A percentile compares a stretch with the other conserved stretches of the same genome.
Evolutionary conservation across 768 basidiomycete genomes (phyloP).

Genomic region (Royoungia palumana): DNA sequence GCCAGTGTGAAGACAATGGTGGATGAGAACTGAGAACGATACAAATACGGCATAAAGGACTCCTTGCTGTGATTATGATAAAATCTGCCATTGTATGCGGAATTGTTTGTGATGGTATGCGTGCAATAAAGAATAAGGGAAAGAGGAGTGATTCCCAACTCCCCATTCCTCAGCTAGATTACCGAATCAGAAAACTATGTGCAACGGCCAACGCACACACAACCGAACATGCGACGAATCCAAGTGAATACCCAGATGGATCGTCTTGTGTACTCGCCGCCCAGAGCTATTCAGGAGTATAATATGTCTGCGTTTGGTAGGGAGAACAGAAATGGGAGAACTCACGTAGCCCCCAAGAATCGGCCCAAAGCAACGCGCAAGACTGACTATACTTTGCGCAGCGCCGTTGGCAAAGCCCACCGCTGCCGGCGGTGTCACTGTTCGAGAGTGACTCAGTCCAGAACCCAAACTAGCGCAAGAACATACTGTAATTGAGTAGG

Average conservation of each 20-base stretch:
- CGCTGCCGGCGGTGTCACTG: constrained; percentile 88
- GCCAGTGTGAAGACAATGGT: too few relatives aligned
- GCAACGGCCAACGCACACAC: constrained; percentile 60
- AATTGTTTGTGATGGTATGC: not conserved
- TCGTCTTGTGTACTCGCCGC: constrained; percentile 63
- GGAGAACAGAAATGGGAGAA: not conserved
- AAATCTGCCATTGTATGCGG: too few relatives aligned
- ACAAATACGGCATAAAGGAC: not conserved
- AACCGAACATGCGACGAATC: constrained; percentile 64
- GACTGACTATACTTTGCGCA: constrained; percentile 92
- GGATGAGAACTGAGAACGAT: not conserved
- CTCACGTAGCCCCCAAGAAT: constrained; percentile 77
- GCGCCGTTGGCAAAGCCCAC: constrained; percentile 93
- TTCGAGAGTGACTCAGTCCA: not conserved
- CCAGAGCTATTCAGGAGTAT: constrained; percentile 54
- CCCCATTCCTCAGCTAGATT: constrained; percentile 41
- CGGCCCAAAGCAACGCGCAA: constrained; percentile 88
- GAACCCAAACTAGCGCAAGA: not conserved
- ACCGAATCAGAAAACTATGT: constrained; percentile 76
- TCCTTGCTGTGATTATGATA: too few relatives aligned
- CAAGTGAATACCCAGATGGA: constrained; percentile 70
- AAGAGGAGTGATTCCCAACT: not conserved
- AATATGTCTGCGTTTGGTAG: not conserved
- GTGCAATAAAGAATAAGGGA: not conserved
- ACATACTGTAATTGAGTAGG: constrained; percentile 77